These are phyloP conservation scores for Plasmodium blacklocki DNA, from an alignment of 169 alveolate species.

Conservation along the genomic window DNA sequence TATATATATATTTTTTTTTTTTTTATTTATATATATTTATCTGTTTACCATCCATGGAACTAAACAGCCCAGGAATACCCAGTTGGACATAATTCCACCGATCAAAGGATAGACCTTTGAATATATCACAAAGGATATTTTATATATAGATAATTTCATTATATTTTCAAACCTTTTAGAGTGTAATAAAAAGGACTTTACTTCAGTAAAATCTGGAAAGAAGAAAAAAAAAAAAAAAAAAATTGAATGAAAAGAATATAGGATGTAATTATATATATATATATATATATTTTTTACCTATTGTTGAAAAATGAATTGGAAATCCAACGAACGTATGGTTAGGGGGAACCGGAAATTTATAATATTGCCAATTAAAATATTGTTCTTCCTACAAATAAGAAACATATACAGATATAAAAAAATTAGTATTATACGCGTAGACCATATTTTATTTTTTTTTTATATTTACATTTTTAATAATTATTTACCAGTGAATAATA, in stretches of 20 bases:
- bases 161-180: slow-evolving; percentile 84
- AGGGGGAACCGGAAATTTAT: slow-evolving; percentile 87
- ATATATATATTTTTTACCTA: slow-evolving; percentile 14
- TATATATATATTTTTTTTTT: not conserved
- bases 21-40: not conserved
- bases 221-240: not conserved
- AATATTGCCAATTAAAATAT: slow-evolving; percentile 87
- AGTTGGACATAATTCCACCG: slow-evolving; percentile 85
- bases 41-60: slow-evolving; percentile 77
- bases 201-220: slow-evolving; percentile 84
- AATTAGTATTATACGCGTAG: not conserved
- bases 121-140: slow-evolving; percentile 80
- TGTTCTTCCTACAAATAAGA: slow-evolving; percentile 83
- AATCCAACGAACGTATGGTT: slow-evolving; percentile 90
- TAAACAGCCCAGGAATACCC: slow-evolving; percentile 82
- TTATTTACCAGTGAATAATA: slow-evolving; percentile 81
- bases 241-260: not conserved
- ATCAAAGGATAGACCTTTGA: slow-evolving; percentile 84
- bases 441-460: not conserved
- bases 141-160: slow-evolving; percentile 86
- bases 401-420: slow-evolving; percentile 1
- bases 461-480: not conserved
- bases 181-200: slow-evolving; percentile 82
- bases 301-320: slow-evolving; percentile 90
- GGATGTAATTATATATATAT: not conserved